Evolutionary conservation across 176 grass and related monocot species (phyloP), one percentile per base, ranked within the genome.

Genomic region (Rhynchospora breviuscula): DNA sequence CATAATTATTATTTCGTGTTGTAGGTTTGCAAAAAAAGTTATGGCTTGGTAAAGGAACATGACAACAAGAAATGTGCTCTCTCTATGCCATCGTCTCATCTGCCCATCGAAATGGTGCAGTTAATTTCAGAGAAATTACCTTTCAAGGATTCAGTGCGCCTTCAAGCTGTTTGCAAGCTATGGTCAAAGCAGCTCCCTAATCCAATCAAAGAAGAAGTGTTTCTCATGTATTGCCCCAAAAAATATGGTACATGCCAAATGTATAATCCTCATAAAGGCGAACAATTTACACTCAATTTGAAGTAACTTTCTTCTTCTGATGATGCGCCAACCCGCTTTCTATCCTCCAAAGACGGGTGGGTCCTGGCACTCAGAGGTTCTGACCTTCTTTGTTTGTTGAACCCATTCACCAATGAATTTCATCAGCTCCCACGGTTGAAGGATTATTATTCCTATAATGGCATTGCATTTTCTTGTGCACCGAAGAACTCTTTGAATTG

Each of bases 381-480:
- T 22, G 11, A 19, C 47, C 8, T 53, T 6, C 54, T 78, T 10
- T 19, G 14, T 53, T 13, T 78, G 22, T n/a, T 78, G 29, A 67
- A 67, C 22, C n/a, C n/a, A 67, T 22, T 67, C 5, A 9, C 64
- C 25, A 33, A 67, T 10, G n/a, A 22, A 7, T 21, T 67, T 67
- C 21, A 21, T 3, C 29, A 26, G 7, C 17, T 67, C 10, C 64
- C 64, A 19, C 14, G 14, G 10, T 14, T 63, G 59, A 19, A 19
- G 6, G 0, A 65, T 48, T 3, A 83, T 1, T 83, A 26, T 26
- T 61, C 49, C 18, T 14, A 14, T 57, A 14, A 25, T 1, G 69
- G 69, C 67, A 85, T 85, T 66, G 60, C 72, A 52, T 86, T 86
- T 35, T 86, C 73, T 66, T 79, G 57, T 3, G 14, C 84, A 48